Percentiles rank a stretch among this genome's conserved stretches.
These are phyloP conservation scores for Lojkania enalia DNA, from an alignment of 2,329 filamentous ascomycete genomes.

Conservation along the genomic window DNA sequence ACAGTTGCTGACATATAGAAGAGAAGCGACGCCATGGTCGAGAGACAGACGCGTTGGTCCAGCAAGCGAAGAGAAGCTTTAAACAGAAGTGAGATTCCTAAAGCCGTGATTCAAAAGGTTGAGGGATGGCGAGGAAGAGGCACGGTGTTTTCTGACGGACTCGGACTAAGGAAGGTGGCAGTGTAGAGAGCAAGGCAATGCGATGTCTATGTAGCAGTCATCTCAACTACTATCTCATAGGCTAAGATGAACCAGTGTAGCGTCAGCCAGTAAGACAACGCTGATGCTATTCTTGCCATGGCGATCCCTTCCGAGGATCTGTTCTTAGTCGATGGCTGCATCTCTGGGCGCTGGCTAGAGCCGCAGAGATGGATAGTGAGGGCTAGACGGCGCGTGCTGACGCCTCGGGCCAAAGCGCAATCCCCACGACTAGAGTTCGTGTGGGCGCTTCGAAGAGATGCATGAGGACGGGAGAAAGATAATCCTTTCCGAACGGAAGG, in stretches of 20 bases:
- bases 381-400: slow-evolving; percentile 36
- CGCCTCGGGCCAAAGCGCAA: slow-evolving; percentile 22
- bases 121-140: slow-evolving; percentile 16
- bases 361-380: slow-evolving; percentile 22
- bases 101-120: slow-evolving; percentile 16
- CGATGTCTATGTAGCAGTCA: slow-evolving; percentile 41
- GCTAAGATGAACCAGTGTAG: slow-evolving; percentile 29
- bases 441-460: slow-evolving; percentile 33
- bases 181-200: slow-evolving; percentile 23
- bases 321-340: slow-evolving; percentile 24
- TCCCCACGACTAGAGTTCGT: slow-evolving; percentile 20
- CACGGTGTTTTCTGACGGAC: slow-evolving; percentile 25
- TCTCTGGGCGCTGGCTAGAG: slow-evolving; percentile 27
- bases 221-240: slow-evolving; percentile 19
- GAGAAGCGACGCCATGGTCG: slow-evolving; percentile 33
- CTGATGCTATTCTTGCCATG: slow-evolving; percentile 33
- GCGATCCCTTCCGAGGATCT: slow-evolving; percentile 17
- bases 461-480: slow-evolving; percentile 25
- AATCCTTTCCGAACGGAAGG: slow-evolving; percentile 25
- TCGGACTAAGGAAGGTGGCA: slow-evolving; percentile 24
- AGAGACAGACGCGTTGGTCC: slow-evolving; percentile 27
- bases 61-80: slow-evolving; percentile 29
- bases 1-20: slow-evolving; percentile 35
- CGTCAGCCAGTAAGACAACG: slow-evolving; percentile 29
- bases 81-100: slow-evolving; percentile 1